Conservation (phyloP, 2,329 filamentous ascomycete genomes). For the Chlorencoelia australis region DNA sequence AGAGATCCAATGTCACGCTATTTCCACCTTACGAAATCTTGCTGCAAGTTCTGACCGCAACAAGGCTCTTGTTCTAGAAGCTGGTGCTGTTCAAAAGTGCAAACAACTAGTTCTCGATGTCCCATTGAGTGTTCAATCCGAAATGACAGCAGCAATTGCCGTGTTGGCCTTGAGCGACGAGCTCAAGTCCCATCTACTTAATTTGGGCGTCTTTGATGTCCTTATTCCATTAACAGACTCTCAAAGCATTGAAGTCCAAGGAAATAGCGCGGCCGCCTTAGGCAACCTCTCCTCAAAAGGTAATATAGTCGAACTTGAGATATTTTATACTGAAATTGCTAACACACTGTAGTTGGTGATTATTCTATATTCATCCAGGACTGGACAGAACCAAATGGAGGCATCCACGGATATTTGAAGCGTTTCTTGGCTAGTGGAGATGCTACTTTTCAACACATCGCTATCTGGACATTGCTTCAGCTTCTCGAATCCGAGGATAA, state of each 20-base stretch:
- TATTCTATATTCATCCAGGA: constrained; percentile 93
- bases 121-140: constrained; percentile 87
- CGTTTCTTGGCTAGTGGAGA: constrained; percentile 91
- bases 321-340: constrained; percentile 11
- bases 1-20: constrained; percentile 97
- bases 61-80: constrained; percentile 94
- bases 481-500: constrained; percentile 92
- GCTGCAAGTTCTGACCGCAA: constrained; percentile 96
- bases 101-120: constrained; percentile 93
- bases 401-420: constrained; percentile 89
- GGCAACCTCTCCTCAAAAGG: constrained; percentile 97
- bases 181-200: constrained; percentile 81
- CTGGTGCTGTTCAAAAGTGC: constrained; percentile 95
- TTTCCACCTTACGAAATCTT: constrained; percentile 89
- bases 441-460: constrained; percentile 97
- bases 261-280: constrained; percentile 91
- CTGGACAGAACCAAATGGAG: constrained; percentile 85
- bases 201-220: constrained; percentile 90
- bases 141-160: constrained; percentile 99
- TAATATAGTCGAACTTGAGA: constrained; percentile 32
- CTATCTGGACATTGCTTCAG: constrained; percentile 94
- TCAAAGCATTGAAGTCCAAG: constrained; percentile 93
- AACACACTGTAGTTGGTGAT: constrained; percentile 68
- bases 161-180: constrained; percentile 93
- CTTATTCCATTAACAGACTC: constrained; percentile 92